Conservation (phyloP, 164 flowering plant genomes). For the Protea cynaroides region DNA sequence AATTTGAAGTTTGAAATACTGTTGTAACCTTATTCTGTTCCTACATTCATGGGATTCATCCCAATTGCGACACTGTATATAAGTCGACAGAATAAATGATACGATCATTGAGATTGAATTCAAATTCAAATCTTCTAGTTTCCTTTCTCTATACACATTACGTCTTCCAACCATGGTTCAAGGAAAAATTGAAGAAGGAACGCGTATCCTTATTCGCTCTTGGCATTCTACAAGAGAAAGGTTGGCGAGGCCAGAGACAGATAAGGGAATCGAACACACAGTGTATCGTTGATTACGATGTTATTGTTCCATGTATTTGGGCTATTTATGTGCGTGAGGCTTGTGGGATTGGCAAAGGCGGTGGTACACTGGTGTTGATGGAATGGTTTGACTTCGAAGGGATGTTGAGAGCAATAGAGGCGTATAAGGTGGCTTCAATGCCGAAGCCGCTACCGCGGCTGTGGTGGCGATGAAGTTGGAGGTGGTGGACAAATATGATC, state of each 20-base stretch:
- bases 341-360: conserved; percentile 23
- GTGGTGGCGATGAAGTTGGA: conserved; percentile 37
- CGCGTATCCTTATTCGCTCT: conserved; percentile 34
- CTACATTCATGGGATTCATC: no score
- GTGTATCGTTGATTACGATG: conserved; percentile 37
- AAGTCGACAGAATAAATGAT: no score
- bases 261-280: conserved; percentile 9
- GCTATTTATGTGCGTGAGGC: conserved; percentile 47
- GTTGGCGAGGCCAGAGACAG: neutral
- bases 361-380: conserved; percentile 37
- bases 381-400: conserved; percentile 44
- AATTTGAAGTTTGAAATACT: no score
- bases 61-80: no score
- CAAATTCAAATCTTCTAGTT: no score
- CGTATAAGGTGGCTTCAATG: conserved; percentile 31
- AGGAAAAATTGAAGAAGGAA: no score
- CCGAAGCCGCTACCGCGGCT: conserved; percentile 43
- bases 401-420: conserved; percentile 48
- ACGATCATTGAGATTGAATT: no score
- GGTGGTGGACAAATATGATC: conserved; percentile 25
- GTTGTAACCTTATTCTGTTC: no score
- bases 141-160: no score
- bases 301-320: conserved; percentile 66
- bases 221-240: no score
- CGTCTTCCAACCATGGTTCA: no score